These are phyloP conservation scores for Blastocystis sp. DNA, from an alignment of 352 stramenopile species.

Conservation along the genomic window DNA sequence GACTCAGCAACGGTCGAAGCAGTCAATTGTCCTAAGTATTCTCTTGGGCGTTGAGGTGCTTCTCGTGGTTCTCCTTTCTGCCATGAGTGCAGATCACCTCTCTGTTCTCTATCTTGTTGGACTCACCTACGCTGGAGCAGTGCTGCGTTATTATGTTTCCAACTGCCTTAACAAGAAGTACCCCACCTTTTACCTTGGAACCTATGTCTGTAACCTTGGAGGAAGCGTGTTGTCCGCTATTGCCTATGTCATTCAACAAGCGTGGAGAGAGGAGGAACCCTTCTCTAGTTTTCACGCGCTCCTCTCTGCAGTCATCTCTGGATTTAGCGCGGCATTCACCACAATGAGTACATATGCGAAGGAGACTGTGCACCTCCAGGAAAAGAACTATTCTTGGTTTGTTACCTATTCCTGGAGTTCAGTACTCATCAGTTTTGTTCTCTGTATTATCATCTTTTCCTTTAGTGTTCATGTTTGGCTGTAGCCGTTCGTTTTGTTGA, in stretches of 20 bases:
- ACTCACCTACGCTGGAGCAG: background rate
- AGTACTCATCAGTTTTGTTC: background rate
- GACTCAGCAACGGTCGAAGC: background rate
- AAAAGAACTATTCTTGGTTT: background rate
- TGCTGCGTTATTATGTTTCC: background rate
- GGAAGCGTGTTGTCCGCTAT: background rate
- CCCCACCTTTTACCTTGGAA: background rate
- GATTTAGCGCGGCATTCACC: background rate
- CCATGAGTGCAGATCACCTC: background rate
- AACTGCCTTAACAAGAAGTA: background rate
- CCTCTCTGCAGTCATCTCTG: background rate
- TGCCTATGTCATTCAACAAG: background rate
- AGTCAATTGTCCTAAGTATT: background rate
- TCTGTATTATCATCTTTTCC: too few relatives aligned
- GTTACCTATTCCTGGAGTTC: background rate
- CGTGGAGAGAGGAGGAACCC: background rate
- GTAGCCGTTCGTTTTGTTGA: background rate
- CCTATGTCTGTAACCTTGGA: background rate
- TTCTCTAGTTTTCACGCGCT: background rate
- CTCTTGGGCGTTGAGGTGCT: background rate
- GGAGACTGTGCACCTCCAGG: background rate
- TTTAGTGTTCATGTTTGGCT: too few relatives aligned
- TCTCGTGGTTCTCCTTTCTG: background rate
- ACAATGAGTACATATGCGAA: constrained; percentile 23
- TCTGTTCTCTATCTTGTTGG: background rate